Evolutionary conservation across 352 stramenopile species (phyloP), one percentile per base, ranked within the genome.

Genomic region (Phytophthora hybrid): DNA sequence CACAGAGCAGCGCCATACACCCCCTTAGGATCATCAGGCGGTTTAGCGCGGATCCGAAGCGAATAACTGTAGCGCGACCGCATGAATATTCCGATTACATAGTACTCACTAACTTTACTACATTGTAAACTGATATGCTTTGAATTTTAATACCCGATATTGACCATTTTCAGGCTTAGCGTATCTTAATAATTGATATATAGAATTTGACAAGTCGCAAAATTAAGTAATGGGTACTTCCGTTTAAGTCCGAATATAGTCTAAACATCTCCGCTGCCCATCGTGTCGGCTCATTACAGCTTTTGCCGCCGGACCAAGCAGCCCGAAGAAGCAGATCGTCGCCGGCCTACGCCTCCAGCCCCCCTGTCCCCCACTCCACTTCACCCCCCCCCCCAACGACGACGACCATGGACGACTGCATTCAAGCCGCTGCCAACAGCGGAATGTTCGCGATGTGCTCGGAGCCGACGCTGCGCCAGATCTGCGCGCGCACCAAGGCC

Each of bases 361-460:
- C 8, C 34, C 11, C 34, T 41, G 3, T 29, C 57, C n/a, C 23
- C 46, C 46, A 1, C 60, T 53, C 34, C 34, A 8, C 29, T 39
- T 49, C 16, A 31, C 8, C 13, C 13, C n/a, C n/a, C n/a, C n/a
- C 6, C 32, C 16, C 4, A 39, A 1, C 47, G 1, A 14, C 46
- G 0, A 21, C 26, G 9, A 64, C 46, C 67, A 89, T 87, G 80
- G 80, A 93, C 66, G 87, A 92, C 59, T 96, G 89, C 70, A 61
- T 93, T 39, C 73, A 87, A 66, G 79, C 78, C 69, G 83, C 88
- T n/a, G 74, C 80, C 52, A 84, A 81, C 63, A 86, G 79, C 52
- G 86, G 87, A 76, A 91, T 97, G 74, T 97, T 97, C 73, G 76
- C 85, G 63, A 82, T 92, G 63, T 96, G 89, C 82, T 93, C 84